Percentiles rank a stretch among this genome's conserved stretches.
Conservation (phyloP, 352 stramenopile genomes). For the Albugo candida region DNA sequence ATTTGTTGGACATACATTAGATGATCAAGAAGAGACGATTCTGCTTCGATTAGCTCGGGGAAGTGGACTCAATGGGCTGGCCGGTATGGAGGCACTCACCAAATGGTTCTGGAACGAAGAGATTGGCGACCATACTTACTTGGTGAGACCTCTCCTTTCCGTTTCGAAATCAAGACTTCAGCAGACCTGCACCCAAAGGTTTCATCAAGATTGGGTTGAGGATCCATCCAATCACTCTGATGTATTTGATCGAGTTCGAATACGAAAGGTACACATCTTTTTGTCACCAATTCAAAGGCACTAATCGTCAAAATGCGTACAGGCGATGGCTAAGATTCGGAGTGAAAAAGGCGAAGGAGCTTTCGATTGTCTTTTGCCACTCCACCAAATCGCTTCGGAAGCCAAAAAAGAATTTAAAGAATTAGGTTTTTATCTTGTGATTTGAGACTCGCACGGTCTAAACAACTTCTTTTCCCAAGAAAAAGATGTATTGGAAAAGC, state of each 20-base stretch:
- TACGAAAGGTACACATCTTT: constrained; percentile 35
- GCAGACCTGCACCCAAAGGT: constrained; percentile 35
- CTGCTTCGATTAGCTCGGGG: constrained; percentile 55
- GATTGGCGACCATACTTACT: constrained; percentile 2
- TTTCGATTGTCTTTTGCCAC: constrained; percentile 21
- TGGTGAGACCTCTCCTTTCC: constrained; percentile 43
- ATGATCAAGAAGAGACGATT: constrained; percentile 64
- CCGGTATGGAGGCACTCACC: constrained; percentile 22
- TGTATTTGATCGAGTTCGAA: constrained; percentile 60
- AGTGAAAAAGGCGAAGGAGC: constrained; percentile 14
- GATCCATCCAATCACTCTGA: constrained; percentile 66
- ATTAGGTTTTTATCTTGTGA: constrained; percentile 1
- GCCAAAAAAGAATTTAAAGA: constrained; percentile 28
- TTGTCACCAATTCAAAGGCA: not conserved
- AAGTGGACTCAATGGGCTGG: constrained; percentile 56
- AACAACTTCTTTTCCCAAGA: constrained; percentile 15
- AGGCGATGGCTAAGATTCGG: constrained; percentile 33
- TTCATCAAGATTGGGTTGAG: constrained; percentile 57
- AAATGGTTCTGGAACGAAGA: not conserved
- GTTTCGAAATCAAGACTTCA: constrained; percentile 38
- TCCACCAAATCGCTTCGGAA: constrained; percentile 24
- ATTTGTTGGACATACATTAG: constrained; percentile 61
- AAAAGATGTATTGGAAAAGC: constrained; percentile 21
- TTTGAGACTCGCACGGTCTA: constrained; percentile 6
- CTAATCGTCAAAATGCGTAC: not conserved